Conservation (phyloP, 2,329 filamentous ascomycete species). For the Leptographium procerum region DNA sequence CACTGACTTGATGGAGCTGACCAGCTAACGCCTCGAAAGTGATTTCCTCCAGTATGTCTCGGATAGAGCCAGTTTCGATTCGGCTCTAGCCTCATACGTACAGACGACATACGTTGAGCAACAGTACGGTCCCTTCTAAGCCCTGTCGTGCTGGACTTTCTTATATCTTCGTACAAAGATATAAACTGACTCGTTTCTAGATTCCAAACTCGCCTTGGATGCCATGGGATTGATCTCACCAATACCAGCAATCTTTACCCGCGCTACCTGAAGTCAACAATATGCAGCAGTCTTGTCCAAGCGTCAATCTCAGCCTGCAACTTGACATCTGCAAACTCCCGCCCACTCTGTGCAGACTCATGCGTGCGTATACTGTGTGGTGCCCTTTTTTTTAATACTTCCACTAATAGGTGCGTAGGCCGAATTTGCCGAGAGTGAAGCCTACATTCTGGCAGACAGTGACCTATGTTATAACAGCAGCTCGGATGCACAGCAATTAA, state of each 20-base stretch:
- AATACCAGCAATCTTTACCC: slow-evolving; percentile 80
- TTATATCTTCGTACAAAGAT: no score
- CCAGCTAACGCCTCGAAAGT: slow-evolving; percentile 31
- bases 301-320: slow-evolving; percentile 65
- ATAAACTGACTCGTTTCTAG: slow-evolving; percentile 30
- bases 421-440: slow-evolving; percentile 78
- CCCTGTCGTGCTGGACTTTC: no score
- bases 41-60: slow-evolving; percentile 79
- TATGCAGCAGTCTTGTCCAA: slow-evolving; percentile 92
- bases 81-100: slow-evolving; percentile 61
- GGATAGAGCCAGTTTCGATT: slow-evolving; percentile 65
- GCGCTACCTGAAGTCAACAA: slow-evolving; percentile 79
- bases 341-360: slow-evolving; percentile 77
- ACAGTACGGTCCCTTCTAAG: slow-evolving; percentile 53
- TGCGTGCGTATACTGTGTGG: slow-evolving; percentile 47
- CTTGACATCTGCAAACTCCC: slow-evolving; percentile 50
- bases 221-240: slow-evolving; percentile 61
- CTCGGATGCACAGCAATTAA: slow-evolving; percentile 57
- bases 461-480: slow-evolving; percentile 59
- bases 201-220: slow-evolving; percentile 74
- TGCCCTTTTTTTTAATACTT: background rate
- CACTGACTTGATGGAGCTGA: background rate
- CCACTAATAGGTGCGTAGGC: slow-evolving; percentile 36
- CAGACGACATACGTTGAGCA: slow-evolving; percentile 60
- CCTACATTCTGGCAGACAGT: slow-evolving; percentile 65